Evolutionary conservation across 192 early-diverging fungal genomes (phyloP).

Genomic region (Coemansia guatemalensis): DNA sequence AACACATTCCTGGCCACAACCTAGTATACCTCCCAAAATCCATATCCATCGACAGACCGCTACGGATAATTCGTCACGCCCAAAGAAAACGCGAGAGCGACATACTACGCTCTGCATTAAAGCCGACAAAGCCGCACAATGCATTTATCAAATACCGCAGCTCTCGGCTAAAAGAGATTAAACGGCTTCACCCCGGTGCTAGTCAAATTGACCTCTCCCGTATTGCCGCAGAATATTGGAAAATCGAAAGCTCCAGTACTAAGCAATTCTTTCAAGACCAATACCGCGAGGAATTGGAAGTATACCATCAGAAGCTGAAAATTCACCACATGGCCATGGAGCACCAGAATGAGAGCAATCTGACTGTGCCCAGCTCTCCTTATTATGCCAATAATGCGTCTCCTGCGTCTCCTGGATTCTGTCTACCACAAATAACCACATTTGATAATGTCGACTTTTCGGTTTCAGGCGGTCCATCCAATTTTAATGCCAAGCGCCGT

Average conservation of each 20-base stretch:
- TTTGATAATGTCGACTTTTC: too few relatives aligned
- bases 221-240: slow-evolving; percentile 31
- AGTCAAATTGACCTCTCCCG: slow-evolving; percentile 27
- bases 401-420: too few relatives aligned
- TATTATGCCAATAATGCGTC: too few relatives aligned
- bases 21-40: slow-evolving; percentile 18
- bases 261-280: slow-evolving; percentile 16
- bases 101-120: not conserved
- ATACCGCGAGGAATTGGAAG: slow-evolving; percentile 16
- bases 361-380: too few relatives aligned
- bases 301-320: slow-evolving; percentile 21
- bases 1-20: slow-evolving; percentile 29
- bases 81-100: not conserved
- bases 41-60: not conserved
- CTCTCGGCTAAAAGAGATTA: slow-evolving; percentile 11
- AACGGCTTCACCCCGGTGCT: slow-evolving; percentile 10
- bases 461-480: not conserved
- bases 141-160: slow-evolving; percentile 37
- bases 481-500: slow-evolving; percentile 2
- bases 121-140: slow-evolving; percentile 20
- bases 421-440: too few relatives aligned
- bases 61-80: not conserved
- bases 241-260: slow-evolving; percentile 13
- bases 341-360: not conserved
- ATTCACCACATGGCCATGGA: slow-evolving; percentile 12